Base-by-base conservation (phyloP, 1,284 basidiomycete species). In the Kalmanozyma brasiliensis region DNA sequence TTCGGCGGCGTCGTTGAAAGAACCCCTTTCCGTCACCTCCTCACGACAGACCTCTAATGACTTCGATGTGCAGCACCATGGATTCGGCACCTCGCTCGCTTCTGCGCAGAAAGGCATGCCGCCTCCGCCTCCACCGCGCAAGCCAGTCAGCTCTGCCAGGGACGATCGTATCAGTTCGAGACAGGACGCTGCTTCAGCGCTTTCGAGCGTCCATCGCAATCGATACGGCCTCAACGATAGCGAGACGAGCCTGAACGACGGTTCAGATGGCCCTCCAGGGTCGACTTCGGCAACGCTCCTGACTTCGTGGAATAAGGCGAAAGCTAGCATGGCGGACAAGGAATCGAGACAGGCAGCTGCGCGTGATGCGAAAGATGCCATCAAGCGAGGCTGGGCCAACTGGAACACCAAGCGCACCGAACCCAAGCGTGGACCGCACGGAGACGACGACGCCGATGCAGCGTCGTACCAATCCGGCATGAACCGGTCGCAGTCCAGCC, bases 291-390 rank as follows among this genome's bases (percentile, higher is more conserved):
- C 62, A 1, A 61, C 56, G 57, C 56, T 73, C 10, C 23, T 73
- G 46, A 63, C 44, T 20, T 68, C 69, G 4, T 79, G 75, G 76
- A 78, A 73, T 56, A 73, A 77, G 30, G 77, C 77, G 29, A 78
- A 74, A 48, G 69, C 76, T n/a, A 75, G 74, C 47, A 71, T 78
- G 67, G 76, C 76, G 10, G 79, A 80, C 58, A 75, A 76, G 46
- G 78, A 79, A 26, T 43, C 65, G n/a, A 69, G 77, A 20, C 72
- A 78, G 48, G 70, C 72, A 2, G 70, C 75, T 10, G 75, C 78
- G 1, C 68, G 67, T 29, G 76, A 81, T 34, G 79, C 79, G 8
- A 80, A 77, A 46, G 78, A 81, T 22, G 79, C 79, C 8, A 57
- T 81, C 46, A 77, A 76, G 52, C 44, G 73, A 17, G 74, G 79